Conservation (phyloP, 1,139 yeast species). For the Debaryomyces sp. region DNA sequence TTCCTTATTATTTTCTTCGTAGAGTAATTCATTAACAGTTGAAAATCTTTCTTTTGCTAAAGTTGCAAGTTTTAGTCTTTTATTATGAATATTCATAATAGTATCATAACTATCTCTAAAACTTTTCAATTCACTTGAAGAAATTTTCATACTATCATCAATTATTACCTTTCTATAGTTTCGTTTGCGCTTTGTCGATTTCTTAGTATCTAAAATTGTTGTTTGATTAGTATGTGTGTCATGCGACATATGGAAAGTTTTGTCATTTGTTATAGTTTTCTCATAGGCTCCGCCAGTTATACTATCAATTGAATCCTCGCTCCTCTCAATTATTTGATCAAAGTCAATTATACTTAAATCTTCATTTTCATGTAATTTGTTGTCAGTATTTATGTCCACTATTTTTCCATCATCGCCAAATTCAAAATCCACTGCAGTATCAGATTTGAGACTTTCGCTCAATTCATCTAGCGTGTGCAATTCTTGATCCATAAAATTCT, state of each 20-base stretch:
- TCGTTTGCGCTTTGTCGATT: constrained; percentile 1
- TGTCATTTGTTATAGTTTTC: constrained; percentile 11
- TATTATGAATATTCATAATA: constrained; percentile 5
- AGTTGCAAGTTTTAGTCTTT: constrained; percentile 3
- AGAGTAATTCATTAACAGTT: background rate
- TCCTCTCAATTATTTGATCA: constrained; percentile 5
- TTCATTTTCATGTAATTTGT: background rate
- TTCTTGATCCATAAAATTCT: constrained; percentile 15
- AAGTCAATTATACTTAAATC: constrained; percentile 8
- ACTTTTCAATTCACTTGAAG: constrained; percentile 7
- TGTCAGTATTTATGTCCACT: constrained; percentile 10
- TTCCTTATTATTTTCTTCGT: background rate
- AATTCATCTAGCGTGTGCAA: constrained; percentile 12
- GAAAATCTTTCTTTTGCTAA: background rate
- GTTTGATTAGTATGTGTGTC: constrained; percentile 9
- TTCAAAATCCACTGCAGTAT: constrained; percentile 15
- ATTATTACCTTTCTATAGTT: constrained; percentile 2
- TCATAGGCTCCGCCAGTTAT: constrained; percentile 7
- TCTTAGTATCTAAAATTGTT: background rate
- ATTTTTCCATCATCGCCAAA: constrained; percentile 19
- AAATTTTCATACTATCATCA: constrained; percentile 4
- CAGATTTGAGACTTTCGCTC: constrained; percentile 5
- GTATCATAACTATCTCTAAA: constrained; percentile 6
- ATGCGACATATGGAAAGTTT: constrained; percentile 11
- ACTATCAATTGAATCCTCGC: background rate